Evolutionary conservation across 257 asterid species (phyloP), one percentile per base, ranked within the genome.

Genomic region (Phtheirospermum japonicum): DNA sequence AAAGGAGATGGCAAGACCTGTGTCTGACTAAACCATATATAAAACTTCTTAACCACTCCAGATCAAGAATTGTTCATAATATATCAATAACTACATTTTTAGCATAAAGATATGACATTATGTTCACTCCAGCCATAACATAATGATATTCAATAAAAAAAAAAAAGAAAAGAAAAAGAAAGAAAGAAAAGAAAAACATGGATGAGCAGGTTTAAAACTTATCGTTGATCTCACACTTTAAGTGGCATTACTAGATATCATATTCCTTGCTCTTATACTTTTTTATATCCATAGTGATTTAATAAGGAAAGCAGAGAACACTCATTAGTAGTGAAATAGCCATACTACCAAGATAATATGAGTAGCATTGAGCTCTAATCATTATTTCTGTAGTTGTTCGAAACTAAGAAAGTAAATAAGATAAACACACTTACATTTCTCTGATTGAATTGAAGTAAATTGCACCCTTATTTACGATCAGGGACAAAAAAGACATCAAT

Each of bases 381-480:
- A 28, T 30, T 39, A 23, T 30, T 57, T 59, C 31, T 34, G 45
- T 18, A 20, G 32, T 37, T 54, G 68, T 16, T 50, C 31, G 9
- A 42, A 16, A 58, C 16, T 51, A 63, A 46, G 37, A 52, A 57
- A 19, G 42, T 42, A 55, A 67, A 34, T 23, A 9, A 16, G 19
- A 64, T 17, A 34, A 66, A 18, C 19, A 54, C 58, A 75, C 99
- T 87, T 82, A 93, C 99, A 89, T 76, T 76, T 89, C 97, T 79
- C 97, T 80, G 64, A 89, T 61, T 59, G 99, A 89, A 76, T 89
- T 82, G 88, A 89, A 93, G 82, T 89, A 93, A 67, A 93, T 85
- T 59, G 99, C 78, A 50, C 87, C 77, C 68, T 74, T 67, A 58
- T 82, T 79, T 61, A 89, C 71, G 65, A 89, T 71, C 68, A 93